Conservation (phyloP, 176 grass and related monocot genomes). For the Typha latifolia region DNA sequence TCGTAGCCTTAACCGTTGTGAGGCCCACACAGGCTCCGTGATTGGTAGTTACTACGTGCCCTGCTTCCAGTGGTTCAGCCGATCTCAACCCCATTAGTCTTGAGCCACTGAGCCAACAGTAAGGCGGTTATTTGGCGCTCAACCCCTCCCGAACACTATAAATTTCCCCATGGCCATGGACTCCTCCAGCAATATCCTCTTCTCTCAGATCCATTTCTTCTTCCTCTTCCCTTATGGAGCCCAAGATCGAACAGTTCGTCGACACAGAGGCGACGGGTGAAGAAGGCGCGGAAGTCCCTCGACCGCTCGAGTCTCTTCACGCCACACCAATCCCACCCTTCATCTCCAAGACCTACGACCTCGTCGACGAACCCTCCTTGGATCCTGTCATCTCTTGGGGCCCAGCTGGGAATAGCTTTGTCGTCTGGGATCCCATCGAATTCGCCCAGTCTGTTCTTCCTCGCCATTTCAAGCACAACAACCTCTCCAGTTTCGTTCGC, state of each 20-base stretch:
- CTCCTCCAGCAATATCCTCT: neutral
- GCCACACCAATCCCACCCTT: constrained; percentile 56
- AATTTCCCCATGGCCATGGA: constrained; percentile 12
- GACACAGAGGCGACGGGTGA: neutral
- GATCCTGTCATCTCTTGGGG: constrained; percentile 79
- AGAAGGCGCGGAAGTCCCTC: constrained; percentile 21
- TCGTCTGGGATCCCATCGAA: constrained; percentile 62
- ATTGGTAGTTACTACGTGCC: no score
- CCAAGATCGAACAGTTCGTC: neutral
- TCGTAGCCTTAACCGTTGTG: no score
- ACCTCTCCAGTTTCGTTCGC: constrained; percentile 31
- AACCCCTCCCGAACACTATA: constrained; percentile 41
- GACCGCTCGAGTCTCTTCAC: constrained; percentile 64
- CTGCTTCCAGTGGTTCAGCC: no score
- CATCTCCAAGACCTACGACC: constrained; percentile 87
- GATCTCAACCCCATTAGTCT: no score
- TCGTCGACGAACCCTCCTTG: constrained; percentile 56
- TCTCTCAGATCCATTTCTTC: neutral
- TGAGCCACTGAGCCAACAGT: constrained; percentile 19
- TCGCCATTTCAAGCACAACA: constrained; percentile 51
- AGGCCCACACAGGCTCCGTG: no score
- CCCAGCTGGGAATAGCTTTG: constrained; percentile 67
- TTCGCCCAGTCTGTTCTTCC: constrained; percentile 68
- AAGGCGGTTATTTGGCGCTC: constrained; percentile 26
- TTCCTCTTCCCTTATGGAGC: constrained; percentile 15